These are phyloP conservation scores for Calonectria honghensis DNA, from an alignment of 2,329 filamentous ascomycete genomes.

Conservation along the genomic window DNA sequence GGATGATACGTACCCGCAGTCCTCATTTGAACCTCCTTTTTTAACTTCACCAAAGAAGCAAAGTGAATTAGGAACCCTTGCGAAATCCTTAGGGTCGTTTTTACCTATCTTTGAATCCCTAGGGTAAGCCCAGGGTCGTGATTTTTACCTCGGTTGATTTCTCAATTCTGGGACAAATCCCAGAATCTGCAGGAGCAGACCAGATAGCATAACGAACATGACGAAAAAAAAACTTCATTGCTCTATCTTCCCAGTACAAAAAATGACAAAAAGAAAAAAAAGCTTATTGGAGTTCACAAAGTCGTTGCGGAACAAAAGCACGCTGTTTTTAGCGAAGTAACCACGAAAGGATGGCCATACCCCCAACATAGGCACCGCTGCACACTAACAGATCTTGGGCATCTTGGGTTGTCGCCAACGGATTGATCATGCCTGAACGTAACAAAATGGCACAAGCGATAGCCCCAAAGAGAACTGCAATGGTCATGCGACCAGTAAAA, in stretches of 20 bases:
- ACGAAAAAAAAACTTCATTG: not conserved
- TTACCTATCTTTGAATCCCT: no score
- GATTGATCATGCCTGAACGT: constrained; percentile 51
- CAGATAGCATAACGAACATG: no score
- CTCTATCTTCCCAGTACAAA: not conserved
- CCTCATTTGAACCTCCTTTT: no score
- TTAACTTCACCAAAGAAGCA: no score
- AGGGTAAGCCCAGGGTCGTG: not conserved
- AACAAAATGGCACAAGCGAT: constrained; percentile 61
- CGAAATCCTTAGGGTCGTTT: no score
- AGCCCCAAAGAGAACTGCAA: constrained; percentile 72
- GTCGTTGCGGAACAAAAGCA: not conserved
- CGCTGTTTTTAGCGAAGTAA: constrained; percentile 22
- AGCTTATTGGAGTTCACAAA: not conserved
- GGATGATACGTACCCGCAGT: no score
- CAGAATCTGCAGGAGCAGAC: not conserved
- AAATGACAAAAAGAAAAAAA: not conserved
- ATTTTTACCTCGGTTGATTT: not conserved
- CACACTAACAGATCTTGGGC: constrained; percentile 52
- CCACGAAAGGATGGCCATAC: constrained; percentile 60
- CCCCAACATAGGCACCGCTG: constrained; percentile 58
- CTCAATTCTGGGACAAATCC: not conserved
- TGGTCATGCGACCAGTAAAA: constrained; percentile 74
- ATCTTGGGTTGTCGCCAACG: constrained; percentile 44
- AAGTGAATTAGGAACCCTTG: no score